Evolutionary conservation across 805 yeast species (phyloP).

Genomic region (Dipodascopsis tothii): DNA sequence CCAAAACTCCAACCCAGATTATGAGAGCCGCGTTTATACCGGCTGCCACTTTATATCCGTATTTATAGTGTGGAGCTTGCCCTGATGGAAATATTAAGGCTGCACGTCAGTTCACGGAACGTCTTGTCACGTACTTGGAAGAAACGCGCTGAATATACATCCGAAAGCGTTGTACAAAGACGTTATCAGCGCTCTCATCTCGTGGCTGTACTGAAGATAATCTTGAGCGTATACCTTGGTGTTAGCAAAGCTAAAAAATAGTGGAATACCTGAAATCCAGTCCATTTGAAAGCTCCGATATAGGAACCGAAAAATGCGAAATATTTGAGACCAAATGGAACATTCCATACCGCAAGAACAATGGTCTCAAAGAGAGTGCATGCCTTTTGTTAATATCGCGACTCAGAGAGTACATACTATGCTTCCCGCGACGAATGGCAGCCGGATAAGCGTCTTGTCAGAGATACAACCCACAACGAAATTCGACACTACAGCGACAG

Average conservation of each 20-base stretch:
- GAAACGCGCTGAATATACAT: no score
- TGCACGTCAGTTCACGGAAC: slow-evolving; percentile 33
- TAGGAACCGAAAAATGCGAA: slow-evolving; percentile 20
- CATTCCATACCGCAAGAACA: slow-evolving; percentile 38
- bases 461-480: slow-evolving; percentile 28
- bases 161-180: no score
- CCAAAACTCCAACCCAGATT: slow-evolving; percentile 3
- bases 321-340: slow-evolving; percentile 34
- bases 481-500: slow-evolving; percentile 28
- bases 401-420: no score
- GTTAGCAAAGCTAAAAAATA: no score
- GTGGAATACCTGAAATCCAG: no score
- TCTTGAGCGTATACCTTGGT: slow-evolving; percentile 10
- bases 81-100: slow-evolving; percentile 21
- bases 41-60: slow-evolving; percentile 13
- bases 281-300: slow-evolving; percentile 14
- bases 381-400: no score
- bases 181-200: no score
- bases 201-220: slow-evolving; percentile 30
- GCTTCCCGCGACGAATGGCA: slow-evolving; percentile 24
- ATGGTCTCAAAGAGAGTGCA: slow-evolving; percentile 26
- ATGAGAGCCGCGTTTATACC: slow-evolving; percentile 1
- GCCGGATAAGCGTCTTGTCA: slow-evolving; percentile 29
- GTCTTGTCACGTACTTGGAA: no score
- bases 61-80: slow-evolving; percentile 14